Conservation (phyloP, 2,329 filamentous ascomycete species). For the Trichoderma endophyticum region DNA sequence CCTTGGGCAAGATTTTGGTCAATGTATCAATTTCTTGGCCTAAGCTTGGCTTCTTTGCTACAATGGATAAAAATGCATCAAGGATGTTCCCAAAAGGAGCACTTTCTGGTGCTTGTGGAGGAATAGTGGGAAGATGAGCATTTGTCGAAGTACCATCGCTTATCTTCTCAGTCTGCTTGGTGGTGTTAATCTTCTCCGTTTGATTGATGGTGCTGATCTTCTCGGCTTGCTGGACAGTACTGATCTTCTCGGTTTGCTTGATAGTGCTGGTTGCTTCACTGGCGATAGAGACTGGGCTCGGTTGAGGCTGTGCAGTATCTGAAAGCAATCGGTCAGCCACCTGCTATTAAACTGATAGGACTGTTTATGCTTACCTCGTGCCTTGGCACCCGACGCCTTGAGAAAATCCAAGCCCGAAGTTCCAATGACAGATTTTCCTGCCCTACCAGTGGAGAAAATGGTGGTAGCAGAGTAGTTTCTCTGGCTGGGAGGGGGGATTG, state of each 20-base stretch:
- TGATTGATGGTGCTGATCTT: no score
- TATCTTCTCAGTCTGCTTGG: no score
- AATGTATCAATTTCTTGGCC: background rate
- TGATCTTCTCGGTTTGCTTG: no score
- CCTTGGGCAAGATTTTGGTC: background rate
- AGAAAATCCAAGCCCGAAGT: constrained; percentile 26
- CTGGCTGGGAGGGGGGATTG: constrained; percentile 21
- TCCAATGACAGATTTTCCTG: constrained; percentile 22
- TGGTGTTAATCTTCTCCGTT: background rate
- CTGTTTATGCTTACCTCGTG: background rate
- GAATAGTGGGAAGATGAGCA: background rate
- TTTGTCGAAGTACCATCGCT: background rate
- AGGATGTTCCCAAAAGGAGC: constrained; percentile 18
- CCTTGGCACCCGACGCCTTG: background rate
- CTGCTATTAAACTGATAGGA: background rate
- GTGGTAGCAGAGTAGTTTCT: constrained; percentile 20
- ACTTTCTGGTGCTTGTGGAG: background rate
- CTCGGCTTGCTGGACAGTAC: background rate
- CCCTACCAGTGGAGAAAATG: constrained; percentile 18
- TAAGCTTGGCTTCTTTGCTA: background rate
- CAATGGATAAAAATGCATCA: constrained; percentile 23
- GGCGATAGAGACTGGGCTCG: background rate
- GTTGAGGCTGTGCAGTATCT: background rate
- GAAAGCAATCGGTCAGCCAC: background rate
- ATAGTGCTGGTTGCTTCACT: background rate